Conservation (phyloP, 2,329 filamentous ascomycete genomes). For the Stenocarpella maydis region DNA sequence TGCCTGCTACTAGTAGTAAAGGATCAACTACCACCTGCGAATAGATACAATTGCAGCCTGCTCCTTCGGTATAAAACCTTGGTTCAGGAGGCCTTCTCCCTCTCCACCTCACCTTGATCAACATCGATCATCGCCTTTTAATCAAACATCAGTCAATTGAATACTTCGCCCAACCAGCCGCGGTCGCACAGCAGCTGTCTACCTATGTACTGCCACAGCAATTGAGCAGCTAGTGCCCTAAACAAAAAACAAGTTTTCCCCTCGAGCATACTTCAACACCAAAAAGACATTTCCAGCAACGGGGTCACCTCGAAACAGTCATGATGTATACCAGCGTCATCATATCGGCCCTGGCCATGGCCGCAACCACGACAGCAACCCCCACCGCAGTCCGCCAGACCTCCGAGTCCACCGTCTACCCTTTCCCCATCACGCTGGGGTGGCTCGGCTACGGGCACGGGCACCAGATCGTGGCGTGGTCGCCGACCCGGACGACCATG, state of each 20-base stretch:
- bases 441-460: not conserved
- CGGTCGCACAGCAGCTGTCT: not conserved
- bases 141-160: not conserved
- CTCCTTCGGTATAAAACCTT: not conserved
- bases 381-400: not conserved
- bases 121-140: not conserved
- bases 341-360: not conserved
- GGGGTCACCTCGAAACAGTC: not conserved
- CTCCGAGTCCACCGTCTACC: not conserved
- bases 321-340: not conserved
- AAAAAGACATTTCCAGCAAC: not conserved
- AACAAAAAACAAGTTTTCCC: not conserved
- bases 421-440: not conserved
- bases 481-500: conserved; percentile 33
- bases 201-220: not conserved
- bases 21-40: not conserved
- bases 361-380: not conserved
- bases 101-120: not conserved
- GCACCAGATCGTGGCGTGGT: not conserved
- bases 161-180: not conserved
- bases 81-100: not conserved
- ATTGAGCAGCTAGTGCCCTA: not conserved
- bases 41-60: not conserved
- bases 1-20: too few relatives aligned
- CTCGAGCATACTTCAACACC: too few relatives aligned